Conservation (phyloP, 2,329 filamentous ascomycete genomes). For the Bimuria novae-zelandiae region DNA sequence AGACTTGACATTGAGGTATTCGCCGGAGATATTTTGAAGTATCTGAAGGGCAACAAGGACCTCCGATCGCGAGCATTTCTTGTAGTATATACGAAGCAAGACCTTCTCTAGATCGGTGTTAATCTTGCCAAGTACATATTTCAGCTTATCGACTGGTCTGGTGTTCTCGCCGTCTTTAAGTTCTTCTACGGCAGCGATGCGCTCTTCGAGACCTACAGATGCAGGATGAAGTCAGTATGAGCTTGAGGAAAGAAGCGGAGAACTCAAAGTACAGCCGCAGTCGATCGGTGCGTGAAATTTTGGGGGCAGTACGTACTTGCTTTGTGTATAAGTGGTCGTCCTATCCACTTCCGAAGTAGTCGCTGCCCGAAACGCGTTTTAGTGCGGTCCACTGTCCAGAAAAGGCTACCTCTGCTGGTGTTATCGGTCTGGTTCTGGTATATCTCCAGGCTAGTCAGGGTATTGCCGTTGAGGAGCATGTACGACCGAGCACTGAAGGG, state of each 20-base stretch:
- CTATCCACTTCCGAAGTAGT: constrained; percentile 91
- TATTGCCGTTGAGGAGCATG: constrained; percentile 96
- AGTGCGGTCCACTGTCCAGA: constrained; percentile 95
- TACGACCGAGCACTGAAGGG: constrained; percentile 92
- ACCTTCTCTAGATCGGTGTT: constrained; percentile 88
- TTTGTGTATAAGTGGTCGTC: constrained; percentile 81
- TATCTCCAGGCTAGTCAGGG: constrained; percentile 89
- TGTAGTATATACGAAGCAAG: constrained; percentile 94
- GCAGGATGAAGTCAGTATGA: too few species aligned
- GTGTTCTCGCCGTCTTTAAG: constrained; percentile 71
- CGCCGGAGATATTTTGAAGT: constrained; percentile 77
- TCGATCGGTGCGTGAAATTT: too few species aligned
- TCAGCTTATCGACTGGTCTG: constrained; percentile 72
- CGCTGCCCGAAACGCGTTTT: constrained; percentile 87
- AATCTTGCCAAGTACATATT: constrained; percentile 70
- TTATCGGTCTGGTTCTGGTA: constrained; percentile 94
- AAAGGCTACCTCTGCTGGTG: constrained; percentile 81
- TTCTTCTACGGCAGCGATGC: constrained; percentile 85
- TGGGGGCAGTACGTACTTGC: constrained; percentile 40
- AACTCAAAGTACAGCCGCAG: too few species aligned
- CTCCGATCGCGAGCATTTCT: constrained; percentile 89
- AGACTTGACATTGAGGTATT: constrained; percentile 71
- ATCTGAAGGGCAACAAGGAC: constrained; percentile 83
- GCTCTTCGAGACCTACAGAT: constrained; percentile 65
- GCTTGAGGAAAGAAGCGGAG: too few species aligned